Base-by-base conservation (phyloP, 495 filamentous ascomycete species). In the Lasiosphaeriaceae sp. region DNA sequence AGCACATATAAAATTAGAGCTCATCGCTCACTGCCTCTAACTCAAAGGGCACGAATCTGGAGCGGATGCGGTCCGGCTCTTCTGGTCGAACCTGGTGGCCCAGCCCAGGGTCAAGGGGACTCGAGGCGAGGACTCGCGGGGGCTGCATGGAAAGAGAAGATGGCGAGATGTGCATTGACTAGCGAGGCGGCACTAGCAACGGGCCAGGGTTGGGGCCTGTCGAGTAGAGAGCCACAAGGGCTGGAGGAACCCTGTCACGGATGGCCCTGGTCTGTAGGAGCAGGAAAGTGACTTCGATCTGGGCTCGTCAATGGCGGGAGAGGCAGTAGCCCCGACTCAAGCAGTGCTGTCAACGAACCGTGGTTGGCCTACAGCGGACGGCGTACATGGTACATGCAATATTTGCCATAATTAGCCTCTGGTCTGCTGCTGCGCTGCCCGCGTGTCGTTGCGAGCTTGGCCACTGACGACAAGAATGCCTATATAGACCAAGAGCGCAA, bases 351-450 rank as follows among this genome's bases (percentile, higher is more conserved):
- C 39, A 52, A 52, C 39, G 58, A 37, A 29, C 49, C 58, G 52
- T 70, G 67, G 64, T 67, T 70, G 64, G 64, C 52, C 56, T 67
- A 54, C 64, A 48, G 41, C 39, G 46, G 61, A 31, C 54, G 54
- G 54, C 63, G 63, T 66, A 68, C 65, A 71, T 64, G 63, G 63
- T 62, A 65, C 61, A 66, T 65, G 49, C 67, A 65, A 68, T 64
- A 67, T 70, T 68, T 67, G 69, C 67, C 67, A 70, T 72, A 70
- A 66, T 72, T 69, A 69, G 69, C 64, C 62, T 56, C 60, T 26
- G 26, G 51, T 56, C 57, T 52, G 59, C 54, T 62, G 54, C 54
- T 55, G 47, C 44, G 48, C 39, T 60, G 50, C 54, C 53, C 59
- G 49, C 56, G 56, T 59, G 59, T 64, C 52, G 45, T 52, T 60